A percentile compares a stretch with the other conserved stretches of the same genome.
Conservation (phyloP, 306 rosid genomes). For the Vicia sativa region DNA sequence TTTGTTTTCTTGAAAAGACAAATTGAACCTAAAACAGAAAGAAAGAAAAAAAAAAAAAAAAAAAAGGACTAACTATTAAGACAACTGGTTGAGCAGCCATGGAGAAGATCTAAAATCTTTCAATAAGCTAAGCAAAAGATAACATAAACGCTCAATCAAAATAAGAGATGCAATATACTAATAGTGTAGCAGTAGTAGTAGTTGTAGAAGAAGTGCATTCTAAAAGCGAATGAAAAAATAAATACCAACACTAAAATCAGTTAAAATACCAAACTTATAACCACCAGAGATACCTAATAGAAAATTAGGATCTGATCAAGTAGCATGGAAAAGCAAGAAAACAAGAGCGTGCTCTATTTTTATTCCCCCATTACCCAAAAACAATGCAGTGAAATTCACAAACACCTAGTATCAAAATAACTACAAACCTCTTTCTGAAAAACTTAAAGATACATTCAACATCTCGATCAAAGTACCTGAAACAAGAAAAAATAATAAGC, state of each 20-base stretch:
- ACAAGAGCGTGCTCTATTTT: neutral
- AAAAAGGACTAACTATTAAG: neutral
- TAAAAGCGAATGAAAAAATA: neutral
- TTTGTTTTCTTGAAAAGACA: constrained; percentile 62
- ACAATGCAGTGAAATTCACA: constrained; percentile 18
- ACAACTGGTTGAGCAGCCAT: constrained; percentile 21
- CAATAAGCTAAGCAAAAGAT: constrained; percentile 24
- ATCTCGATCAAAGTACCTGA: constrained; percentile 98
- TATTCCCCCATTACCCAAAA: neutral
- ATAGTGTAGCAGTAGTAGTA: neutral
- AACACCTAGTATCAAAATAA: constrained; percentile 2
- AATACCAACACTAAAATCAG: neutral
- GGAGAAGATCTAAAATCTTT: constrained; percentile 25
- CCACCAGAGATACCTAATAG: neutral
- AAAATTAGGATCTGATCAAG: neutral
- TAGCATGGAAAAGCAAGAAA: neutral
- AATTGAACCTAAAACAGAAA: constrained; percentile 63
- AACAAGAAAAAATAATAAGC: constrained; percentile 36
- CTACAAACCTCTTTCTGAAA: constrained; percentile 79
- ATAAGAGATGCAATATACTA: neutral
- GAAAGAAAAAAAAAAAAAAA: constrained; percentile 3
- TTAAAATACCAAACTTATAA: constrained; percentile 1
- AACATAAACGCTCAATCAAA: constrained; percentile 1
- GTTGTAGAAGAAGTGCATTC: neutral
- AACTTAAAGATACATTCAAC: constrained; percentile 89